phyloP scores from a whole-genome alignment of 129 eudicot species.

The Tagetes patula region DNA sequence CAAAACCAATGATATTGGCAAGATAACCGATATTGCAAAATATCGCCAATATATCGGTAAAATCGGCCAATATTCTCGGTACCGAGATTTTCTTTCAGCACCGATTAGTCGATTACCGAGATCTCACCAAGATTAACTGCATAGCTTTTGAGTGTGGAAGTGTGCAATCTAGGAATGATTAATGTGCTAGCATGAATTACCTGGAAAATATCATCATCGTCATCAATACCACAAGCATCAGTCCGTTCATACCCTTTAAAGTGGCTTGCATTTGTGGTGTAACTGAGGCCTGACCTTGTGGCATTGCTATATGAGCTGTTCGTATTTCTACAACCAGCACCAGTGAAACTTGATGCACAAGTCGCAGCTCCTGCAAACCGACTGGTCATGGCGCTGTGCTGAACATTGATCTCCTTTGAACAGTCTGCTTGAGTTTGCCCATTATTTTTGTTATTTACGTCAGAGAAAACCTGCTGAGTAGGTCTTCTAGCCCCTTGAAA shows the following conservation, averaged over 20 bases:
- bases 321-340: conserved; percentile 34
- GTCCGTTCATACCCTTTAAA: conserved; percentile 30
- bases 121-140: too few species aligned
- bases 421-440: conserved; percentile 34
- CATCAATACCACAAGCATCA: conserved; percentile 49
- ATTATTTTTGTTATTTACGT: conserved; percentile 26
- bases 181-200: conserved; percentile 36
- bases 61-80: too few species aligned
- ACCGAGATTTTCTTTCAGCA: too few species aligned
- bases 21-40: too few species aligned
- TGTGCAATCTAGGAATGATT: background rate
- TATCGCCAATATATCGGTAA: too few species aligned
- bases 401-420: conserved; percentile 31
- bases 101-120: too few species aligned
- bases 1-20: too few species aligned
- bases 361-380: conserved; percentile 25
- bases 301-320: conserved; percentile 32
- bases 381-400: conserved; percentile 30
- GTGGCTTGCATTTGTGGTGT: conserved; percentile 22
- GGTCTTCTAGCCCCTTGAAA: conserved; percentile 39
- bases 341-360: conserved; percentile 30
- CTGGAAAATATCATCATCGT: conserved; percentile 88
- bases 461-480: conserved; percentile 38
- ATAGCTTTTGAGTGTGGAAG: background rate
- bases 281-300: conserved; percentile 18